Evolutionary conservation across 2,329 filamentous ascomycete species (phyloP), one percentile per base, ranked within the genome.

Genomic region (Verticillium dahliae): DNA sequence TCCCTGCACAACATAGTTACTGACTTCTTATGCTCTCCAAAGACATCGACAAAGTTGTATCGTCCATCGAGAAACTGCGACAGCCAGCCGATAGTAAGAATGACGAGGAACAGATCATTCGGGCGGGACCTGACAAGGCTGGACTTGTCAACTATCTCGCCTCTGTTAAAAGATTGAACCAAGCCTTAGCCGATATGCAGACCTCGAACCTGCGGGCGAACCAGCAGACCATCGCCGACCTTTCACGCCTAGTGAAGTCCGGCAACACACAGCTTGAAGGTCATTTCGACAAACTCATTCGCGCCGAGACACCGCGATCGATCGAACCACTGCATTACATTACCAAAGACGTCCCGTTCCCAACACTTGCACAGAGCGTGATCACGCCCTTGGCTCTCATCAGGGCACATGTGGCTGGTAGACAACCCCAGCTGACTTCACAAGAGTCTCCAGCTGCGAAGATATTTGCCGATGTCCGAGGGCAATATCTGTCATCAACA

Each of bases 81-180:
- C 90, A 96, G 70, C 94, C 95, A n/a, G 87, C 93, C 64, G 92
- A 98, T 73, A 92, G 92, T 72, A 94, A 95, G 71, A 92, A 90
- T 67, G 87, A 90, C 65, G 95, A 99, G 74, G 95, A 99, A 75
- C 87, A 89, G 60, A 92, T 97, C 65, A 93, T 99, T 70, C 88
- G 92, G 60, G 86, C 88, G 66, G 92, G 92, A n/a, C 93, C 93
- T 1, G 88, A 92, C 68, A 90, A 89, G 74, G 87, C 88, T 37
- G 93, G 93, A 50, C 79, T 99, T 61, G 83, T 87, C 41, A 90
- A 91, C 68, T 99, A 97, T 75, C 85, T 99, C 58, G 88, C 87
- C 56, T 97, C 94, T 6, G 86, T 98, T 67, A 95, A 96, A 76
- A 89, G 95, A 52, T 85, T 97, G 37, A 92, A 90, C 69, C 90